Evolutionary conservation across 2,329 filamentous ascomycete genomes (phyloP).

Genomic region (Coniochaeta sp.): DNA sequence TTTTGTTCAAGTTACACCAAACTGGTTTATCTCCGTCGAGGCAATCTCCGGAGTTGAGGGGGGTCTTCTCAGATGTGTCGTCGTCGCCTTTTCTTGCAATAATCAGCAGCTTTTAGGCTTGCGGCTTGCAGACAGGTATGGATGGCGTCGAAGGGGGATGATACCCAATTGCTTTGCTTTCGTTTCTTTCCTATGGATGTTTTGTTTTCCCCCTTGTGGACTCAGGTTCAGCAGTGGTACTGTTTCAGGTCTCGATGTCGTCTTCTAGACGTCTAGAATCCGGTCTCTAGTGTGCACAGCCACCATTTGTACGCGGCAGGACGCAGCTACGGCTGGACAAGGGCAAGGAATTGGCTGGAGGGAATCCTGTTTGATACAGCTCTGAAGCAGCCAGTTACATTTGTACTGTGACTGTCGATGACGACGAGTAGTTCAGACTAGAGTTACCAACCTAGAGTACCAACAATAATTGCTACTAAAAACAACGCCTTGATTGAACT

Average conservation of each 20-base stretch:
- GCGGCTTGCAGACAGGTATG: neutral
- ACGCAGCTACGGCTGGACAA: neutral
- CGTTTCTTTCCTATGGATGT: neutral
- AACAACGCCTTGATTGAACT: too few relatives aligned
- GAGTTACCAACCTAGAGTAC: too few relatives aligned
- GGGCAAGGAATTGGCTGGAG: neutral
- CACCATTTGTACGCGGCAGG: neutral
- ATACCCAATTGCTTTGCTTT: neutral
- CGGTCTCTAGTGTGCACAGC: neutral
- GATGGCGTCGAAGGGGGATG: neutral
- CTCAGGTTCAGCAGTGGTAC: too few relatives aligned
- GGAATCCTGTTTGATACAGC: conserved; percentile 1
- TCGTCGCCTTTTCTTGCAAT: too few relatives aligned
- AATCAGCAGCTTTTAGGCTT: too few relatives aligned
- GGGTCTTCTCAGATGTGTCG: too few relatives aligned
- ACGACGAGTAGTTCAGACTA: too few relatives aligned
- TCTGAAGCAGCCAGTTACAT: neutral
- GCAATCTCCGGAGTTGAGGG: too few relatives aligned
- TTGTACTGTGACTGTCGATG: neutral
- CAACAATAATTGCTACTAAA: too few relatives aligned
- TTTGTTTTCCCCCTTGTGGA: neutral
- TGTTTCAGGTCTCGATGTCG: neutral
- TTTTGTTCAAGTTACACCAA: neutral
- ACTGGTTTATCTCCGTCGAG: too few relatives aligned
- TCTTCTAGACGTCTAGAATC: neutral